These are phyloP conservation scores for Saturnispora quitensis DNA, from an alignment of 805 yeast species.

Conservation along the genomic window DNA sequence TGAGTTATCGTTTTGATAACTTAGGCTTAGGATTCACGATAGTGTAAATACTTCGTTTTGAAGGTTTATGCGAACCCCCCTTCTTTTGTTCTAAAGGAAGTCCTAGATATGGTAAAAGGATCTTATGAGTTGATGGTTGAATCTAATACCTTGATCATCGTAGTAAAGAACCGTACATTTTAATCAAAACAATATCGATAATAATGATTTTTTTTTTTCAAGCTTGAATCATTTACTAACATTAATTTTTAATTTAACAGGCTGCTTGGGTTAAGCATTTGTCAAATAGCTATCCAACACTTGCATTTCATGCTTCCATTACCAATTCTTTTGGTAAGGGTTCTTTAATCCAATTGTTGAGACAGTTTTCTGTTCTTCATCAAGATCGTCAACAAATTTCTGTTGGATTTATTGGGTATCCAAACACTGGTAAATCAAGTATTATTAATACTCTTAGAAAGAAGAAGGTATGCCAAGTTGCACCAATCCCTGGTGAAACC, in stretches of 20 bases:
- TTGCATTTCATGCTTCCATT: constrained; percentile 96
- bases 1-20: constrained; percentile 2
- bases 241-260: constrained; percentile 31
- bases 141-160: constrained; percentile 35
- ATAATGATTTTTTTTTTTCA: not conserved
- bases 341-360: constrained; percentile 80
- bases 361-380: constrained; percentile 88
- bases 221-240: constrained; percentile 25
- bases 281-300: constrained; percentile 84
- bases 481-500: constrained; percentile 98
- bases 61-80: constrained; percentile 29
- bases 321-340: constrained; percentile 98
- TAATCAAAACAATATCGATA: no score
- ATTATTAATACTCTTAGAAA: constrained; percentile 87
- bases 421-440: constrained; percentile 96
- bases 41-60: constrained; percentile 37
- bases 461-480: constrained; percentile 94
- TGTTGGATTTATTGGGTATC: constrained; percentile 95
- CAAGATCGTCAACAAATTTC: constrained; percentile 92
- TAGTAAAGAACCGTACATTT: constrained; percentile 83
- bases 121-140: constrained; percentile 70
- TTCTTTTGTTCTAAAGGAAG: constrained; percentile 29
- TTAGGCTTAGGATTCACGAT: constrained; percentile 31
- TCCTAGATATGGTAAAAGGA: constrained; percentile 34
- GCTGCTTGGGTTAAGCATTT: constrained; percentile 98